Base-by-base conservation (phyloP, 2,329 filamentous ascomycete species). In the Fusarium keratoplasticum region DNA sequence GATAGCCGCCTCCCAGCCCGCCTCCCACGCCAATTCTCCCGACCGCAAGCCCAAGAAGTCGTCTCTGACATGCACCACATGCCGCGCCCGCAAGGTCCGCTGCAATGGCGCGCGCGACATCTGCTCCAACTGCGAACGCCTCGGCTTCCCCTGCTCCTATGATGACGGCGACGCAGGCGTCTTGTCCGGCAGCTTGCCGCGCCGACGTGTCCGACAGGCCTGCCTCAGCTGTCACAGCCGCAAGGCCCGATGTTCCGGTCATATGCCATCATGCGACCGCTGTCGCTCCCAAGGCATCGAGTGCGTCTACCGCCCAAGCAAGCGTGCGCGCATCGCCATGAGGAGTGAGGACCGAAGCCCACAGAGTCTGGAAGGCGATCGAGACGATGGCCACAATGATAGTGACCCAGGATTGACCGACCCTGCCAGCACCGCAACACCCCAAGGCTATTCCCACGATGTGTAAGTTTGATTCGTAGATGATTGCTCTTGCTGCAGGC, bases 201-300 rank as follows among this genome's bases (percentile, higher is more conserved):
- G 88, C 44, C 85, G 88, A 40, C 87, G 89, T 25, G 89, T 89
- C 50, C 85, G 88, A 52, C 85, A 89, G 78, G 89, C 89, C 31
- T 90, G 89, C 74, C 84, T 87, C 76, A 89, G 86, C 76, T 90
- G 89, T 78, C 89, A 90, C 72, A 86, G 87, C 36, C 84, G 88
- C 74, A 90, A 90, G 77, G 89, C 89, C 33, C 83, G 88, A 58
- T 90, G 89, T 81, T 89, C 86, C 61, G 89, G 89, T n/a, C 86
- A 89, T 71, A 83, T 86, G 59, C 89, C 88, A 5, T 84, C 86
- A 61, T 90, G 89, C 75, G 87, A 89, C 60, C 83, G 83, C 22
- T 84, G 83, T 42, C 86, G 86, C 25, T 81, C 83, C 6, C 88
- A 89, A 61, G 87, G 87, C 9, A 86, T 89, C 61, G 86, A 89